A percentile compares a stretch with the other conserved stretches of the same genome.
Evolutionary conservation across 129 eudicot species (phyloP).

Genomic region (Flaveria sonorensis): DNA sequence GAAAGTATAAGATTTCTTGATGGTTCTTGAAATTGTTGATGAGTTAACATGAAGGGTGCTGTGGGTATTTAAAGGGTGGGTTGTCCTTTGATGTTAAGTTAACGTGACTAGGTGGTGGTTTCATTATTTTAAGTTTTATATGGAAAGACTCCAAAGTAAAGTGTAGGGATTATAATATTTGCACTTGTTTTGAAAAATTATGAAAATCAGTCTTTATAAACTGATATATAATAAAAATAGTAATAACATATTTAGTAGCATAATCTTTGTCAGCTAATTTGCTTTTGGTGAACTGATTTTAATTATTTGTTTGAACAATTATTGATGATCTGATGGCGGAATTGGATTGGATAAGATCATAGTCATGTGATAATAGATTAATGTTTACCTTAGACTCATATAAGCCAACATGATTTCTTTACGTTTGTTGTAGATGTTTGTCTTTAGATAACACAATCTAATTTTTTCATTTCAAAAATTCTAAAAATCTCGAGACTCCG

Average conservation of each 20-base stretch:
- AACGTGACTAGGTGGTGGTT: conserved; percentile 16
- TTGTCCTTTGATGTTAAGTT: conserved; percentile 35
- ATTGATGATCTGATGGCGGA: conserved; percentile 25
- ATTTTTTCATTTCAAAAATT: background rate
- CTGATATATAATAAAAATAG: background rate
- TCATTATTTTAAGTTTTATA: conserved; percentile 1
- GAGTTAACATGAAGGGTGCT: conserved; percentile 7
- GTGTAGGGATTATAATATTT: background rate
- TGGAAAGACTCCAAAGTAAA: background rate
- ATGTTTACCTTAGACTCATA: conserved; percentile 12
- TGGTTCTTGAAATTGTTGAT: conserved; percentile 16
- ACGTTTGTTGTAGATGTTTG: conserved; percentile 1
- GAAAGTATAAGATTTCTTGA: background rate
- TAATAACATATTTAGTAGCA: background rate
- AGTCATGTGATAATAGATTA: conserved; percentile 28
- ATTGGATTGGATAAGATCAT: conserved; percentile 43
- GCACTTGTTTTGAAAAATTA: background rate
- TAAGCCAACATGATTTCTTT: conserved; percentile 15
- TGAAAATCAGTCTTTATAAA: background rate
- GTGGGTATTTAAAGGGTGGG: conserved; percentile 28
- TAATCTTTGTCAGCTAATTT: conserved; percentile 2
- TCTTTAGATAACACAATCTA: background rate
- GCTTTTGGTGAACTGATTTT: conserved; percentile 14
- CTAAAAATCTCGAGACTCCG: background rate
- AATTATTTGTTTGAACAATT: conserved; percentile 22